Evolutionary conservation across 2,329 filamentous ascomycete genomes (phyloP), one percentile per base, ranked within the genome.

Genomic region (Exophiala mesophila): DNA sequence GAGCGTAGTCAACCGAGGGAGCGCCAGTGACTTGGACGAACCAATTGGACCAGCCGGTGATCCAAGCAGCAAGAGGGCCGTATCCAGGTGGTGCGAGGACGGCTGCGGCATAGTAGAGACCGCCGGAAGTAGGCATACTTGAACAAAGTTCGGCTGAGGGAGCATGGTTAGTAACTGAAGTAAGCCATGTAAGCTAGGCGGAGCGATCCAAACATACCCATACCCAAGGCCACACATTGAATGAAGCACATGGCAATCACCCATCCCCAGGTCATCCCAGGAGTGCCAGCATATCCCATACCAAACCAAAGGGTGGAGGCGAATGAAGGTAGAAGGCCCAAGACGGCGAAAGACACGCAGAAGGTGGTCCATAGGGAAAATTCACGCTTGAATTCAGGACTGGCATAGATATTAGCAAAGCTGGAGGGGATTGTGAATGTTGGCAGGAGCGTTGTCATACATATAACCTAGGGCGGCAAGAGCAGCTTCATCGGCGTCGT

Each of bases 311-410:
- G 63, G 0, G 83, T 87, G 50, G 75, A 80, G 1, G 82, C 83
- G 55, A 87, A 85, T 47, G 78, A 83, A 0, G 83, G 83, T 36
- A 87, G 62, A 34, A 87, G 61, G 1, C 83, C 83, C 41, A 87
- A 66, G 8, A 87, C 82, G 5, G 83, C 82, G 59, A 87, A 87
- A 41, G 76, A 81, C 29, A 87, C 82, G 53, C 80, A 84, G 59
- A 87, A 87, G 0, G 81, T 83, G 4, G 82, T 84, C 74, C 82
- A 87, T 10, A 85, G 66, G 2, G 74, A 81, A 59, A 88, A 86
- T 55, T 87, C 82, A 56, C 83, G 72, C 64, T 79, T 80, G 65
- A 80, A 80, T 56, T 80, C 76, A 39, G 76, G 72, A 59, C 77
- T 79, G 60, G 77, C 78, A 7, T 19, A 10, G 10, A 18, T 2